phyloP scores from a whole-genome alignment of 768 basidiomycete genomes.

The Roridomyces roridus region DNA sequence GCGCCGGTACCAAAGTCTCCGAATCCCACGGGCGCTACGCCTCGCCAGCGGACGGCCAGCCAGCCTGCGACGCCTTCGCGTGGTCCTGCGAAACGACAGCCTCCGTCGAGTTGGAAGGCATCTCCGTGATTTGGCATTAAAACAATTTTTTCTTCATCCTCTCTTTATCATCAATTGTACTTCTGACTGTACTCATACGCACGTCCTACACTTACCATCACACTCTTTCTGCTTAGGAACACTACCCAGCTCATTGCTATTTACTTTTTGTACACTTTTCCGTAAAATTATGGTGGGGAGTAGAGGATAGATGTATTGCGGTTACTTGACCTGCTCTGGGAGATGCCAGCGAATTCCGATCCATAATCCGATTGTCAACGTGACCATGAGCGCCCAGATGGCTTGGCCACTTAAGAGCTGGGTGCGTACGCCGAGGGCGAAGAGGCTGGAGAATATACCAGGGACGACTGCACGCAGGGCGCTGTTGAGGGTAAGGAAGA shows the following conservation, averaged over 20 bases:
- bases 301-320: no score
- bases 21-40: slow-evolving; percentile 20
- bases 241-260: no score
- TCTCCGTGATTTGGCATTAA: not conserved
- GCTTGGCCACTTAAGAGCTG: slow-evolving; percentile 3
- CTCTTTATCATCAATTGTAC: no score
- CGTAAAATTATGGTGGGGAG: no score
- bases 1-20: slow-evolving; percentile 33
- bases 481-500: slow-evolving; percentile 7
- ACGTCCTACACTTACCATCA: no score
- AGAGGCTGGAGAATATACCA: slow-evolving; percentile 10
- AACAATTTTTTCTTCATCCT: no score
- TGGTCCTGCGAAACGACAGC: slow-evolving; percentile 29
- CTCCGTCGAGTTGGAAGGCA: slow-evolving; percentile 68
- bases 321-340: slow-evolving; percentile 2
- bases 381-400: slow-evolving; percentile 9
- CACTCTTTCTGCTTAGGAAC: no score
- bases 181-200: no score
- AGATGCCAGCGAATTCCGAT: not conserved
- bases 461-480: slow-evolving; percentile 1
- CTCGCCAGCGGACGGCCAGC: slow-evolving; percentile 50
- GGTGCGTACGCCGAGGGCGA: slow-evolving; percentile 2
- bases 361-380: not conserved
- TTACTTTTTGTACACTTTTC: no score
- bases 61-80: slow-evolving; percentile 46